phyloP scores from a whole-genome alignment of 371 early-diverging fungal species.

The Rhizomucor pusillus region DNA sequence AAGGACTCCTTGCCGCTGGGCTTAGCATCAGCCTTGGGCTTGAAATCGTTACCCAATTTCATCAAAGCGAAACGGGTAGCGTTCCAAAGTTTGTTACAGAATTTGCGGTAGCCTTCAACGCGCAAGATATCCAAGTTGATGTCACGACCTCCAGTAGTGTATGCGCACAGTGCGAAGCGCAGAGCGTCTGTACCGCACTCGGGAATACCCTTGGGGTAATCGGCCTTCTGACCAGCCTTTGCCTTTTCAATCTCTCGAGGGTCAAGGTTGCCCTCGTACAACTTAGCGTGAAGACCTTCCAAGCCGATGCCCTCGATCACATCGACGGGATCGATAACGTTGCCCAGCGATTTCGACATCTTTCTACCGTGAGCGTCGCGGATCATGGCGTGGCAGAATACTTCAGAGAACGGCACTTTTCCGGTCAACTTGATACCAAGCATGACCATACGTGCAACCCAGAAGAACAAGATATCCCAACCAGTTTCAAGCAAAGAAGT shows the following conservation, averaged over 20 bases:
- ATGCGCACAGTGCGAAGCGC: constrained; percentile 95
- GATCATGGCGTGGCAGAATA: constrained; percentile 98
- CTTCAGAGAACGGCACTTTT: constrained; percentile 92
- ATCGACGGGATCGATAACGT: constrained; percentile 99
- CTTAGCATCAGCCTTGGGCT: constrained; percentile 58
- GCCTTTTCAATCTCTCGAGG: constrained; percentile 91
- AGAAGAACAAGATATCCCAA: constrained; percentile 99
- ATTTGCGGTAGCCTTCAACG: constrained; percentile 98
- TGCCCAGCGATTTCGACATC: constrained; percentile 99
- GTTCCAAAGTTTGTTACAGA: constrained; percentile 99
- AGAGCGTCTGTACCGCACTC: constrained; percentile 99
- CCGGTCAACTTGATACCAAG: constrained; percentile 95
- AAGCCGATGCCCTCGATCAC: constrained; percentile 95
- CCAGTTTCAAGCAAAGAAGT: constrained; percentile 97
- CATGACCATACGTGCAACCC: constrained; percentile 99
- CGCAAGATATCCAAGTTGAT: constrained; percentile 97
- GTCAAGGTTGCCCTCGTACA: constrained; percentile 90
- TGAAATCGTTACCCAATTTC: constrained; percentile 86
- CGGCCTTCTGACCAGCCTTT: constrained; percentile 82
- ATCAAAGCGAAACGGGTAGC: constrained; percentile 92
- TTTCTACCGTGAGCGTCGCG: constrained; percentile 99
- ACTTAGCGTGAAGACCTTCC: constrained; percentile 73
- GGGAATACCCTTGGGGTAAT: constrained; percentile 98
- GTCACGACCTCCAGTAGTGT: constrained; percentile 90
- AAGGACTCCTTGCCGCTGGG: constrained; percentile 82